Conservation (phyloP, 2,329 filamentous ascomycete species). For the Aspergillus transmontanensis region DNA sequence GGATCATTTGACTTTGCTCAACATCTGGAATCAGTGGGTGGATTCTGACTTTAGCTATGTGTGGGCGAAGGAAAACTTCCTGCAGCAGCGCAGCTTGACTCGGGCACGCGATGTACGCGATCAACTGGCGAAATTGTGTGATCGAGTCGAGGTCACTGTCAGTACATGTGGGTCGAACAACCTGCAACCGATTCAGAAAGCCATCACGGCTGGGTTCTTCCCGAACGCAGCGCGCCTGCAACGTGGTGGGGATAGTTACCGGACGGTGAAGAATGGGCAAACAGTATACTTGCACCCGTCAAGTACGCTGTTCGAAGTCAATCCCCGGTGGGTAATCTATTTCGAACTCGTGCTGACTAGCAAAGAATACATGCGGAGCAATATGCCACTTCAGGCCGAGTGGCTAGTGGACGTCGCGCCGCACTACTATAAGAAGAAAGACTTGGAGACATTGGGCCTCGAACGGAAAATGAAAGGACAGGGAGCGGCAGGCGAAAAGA, state of each 20-base stretch:
- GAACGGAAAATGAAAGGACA: slow-evolving; percentile 73
- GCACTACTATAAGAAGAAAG: slow-evolving; percentile 91
- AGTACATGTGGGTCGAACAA: slow-evolving; percentile 72
- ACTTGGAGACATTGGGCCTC: slow-evolving; percentile 75
- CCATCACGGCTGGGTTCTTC: slow-evolving; percentile 91
- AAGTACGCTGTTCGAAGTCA: slow-evolving; percentile 74
- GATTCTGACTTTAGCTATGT: slow-evolving; percentile 85
- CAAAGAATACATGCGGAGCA: slow-evolving; percentile 91
- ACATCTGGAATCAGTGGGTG: slow-evolving; percentile 95
- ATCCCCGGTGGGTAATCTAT: slow-evolving; percentile 87
- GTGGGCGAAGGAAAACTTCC: slow-evolving; percentile 90
- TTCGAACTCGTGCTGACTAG: slow-evolving; percentile 87
- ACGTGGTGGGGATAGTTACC: slow-evolving; percentile 81
- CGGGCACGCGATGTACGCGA: slow-evolving; percentile 89
- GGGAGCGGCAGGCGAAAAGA: slow-evolving; percentile 47
- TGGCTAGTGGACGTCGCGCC: slow-evolving; percentile 91
- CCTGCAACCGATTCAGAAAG: slow-evolving; percentile 78
- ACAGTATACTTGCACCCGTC: slow-evolving; percentile 91
- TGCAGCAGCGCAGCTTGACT: slow-evolving; percentile 87
- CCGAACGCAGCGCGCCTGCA: slow-evolving; percentile 85
- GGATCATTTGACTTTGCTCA: slow-evolving; percentile 84
- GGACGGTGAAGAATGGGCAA: slow-evolving; percentile 87
- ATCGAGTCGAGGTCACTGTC: slow-evolving; percentile 80
- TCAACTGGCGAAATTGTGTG: slow-evolving; percentile 87
- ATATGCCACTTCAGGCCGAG: slow-evolving; percentile 78